Base-by-base conservation (phyloP, 768 basidiomycete genomes). In the Phylloporus scabripes region DNA sequence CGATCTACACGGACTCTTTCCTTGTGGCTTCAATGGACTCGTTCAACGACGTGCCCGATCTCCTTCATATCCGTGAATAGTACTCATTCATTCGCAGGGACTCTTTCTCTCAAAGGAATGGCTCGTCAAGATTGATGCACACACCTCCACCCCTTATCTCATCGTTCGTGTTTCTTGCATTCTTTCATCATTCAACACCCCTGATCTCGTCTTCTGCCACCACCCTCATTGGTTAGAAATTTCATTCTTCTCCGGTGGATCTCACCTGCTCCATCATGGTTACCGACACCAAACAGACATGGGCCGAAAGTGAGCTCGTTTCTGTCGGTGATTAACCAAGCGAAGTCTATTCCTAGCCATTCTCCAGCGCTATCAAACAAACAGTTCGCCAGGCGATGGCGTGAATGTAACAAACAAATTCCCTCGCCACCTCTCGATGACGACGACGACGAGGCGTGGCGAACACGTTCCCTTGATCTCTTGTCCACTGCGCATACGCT, bases 261-360 rank as follows among this genome's bases (percentile, higher is more conserved):
- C 67, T 77, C 43, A 72, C 74, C 18, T 85, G 85, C 57, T 74
- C 68, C 51, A 60, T 88, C 41, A 60, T 90, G 57, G 61, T 87
- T 45, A 87, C 88, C 10, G 87, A 90, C 65, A 89, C 85, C 11
- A 85, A 79, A 62, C 73, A 69, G 20, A 81, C 82, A 9, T 91
- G 85, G 86, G 74, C 71, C 12, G 88, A 91, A 81, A 83, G 87
- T 86, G 54, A 46, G 48, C 36, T 28, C 52, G 45, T 50, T 50
- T 32, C 45, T 45, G 11, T 41, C 60, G 55, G 55, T 57, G 46
- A 65, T 58, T 60, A 58, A 54, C 45, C 48, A 51, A 55, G 44
- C 40, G 45, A 50, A 42, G 43, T 48, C 49, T 56, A 53, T 57
- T 41, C 49, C 42, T 48, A 56, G 29, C 36, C 47, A 21, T 40